phyloP scores from a whole-genome alignment of 2,329 filamentous ascomycete species.

The Microdochium bolleyi region DNA sequence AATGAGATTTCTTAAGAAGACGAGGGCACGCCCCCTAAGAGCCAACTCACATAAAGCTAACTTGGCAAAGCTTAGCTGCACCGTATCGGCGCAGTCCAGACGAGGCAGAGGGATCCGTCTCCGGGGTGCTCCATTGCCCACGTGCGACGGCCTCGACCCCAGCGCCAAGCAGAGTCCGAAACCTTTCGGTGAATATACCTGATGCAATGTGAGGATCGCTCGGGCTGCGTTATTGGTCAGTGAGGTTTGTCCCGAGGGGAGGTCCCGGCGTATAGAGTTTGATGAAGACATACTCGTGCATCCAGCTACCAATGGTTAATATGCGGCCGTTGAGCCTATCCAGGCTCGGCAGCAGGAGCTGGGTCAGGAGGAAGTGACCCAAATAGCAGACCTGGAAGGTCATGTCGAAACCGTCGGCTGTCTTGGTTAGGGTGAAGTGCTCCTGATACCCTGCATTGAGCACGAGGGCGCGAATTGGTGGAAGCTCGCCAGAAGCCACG shows the following conservation, averaged over 20 bases:
- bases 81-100: constrained; percentile 16
- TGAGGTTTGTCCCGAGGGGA: constrained; percentile 1
- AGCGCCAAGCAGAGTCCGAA: constrained; percentile 6
- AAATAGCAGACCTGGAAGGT: constrained; percentile 23
- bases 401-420: constrained; percentile 22
- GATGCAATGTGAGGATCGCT: constrained; percentile 4
- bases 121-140: constrained; percentile 9
- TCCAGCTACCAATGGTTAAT: constrained; percentile 20
- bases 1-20: not conserved
- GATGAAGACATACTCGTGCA: constrained; percentile 19
- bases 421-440: constrained; percentile 14
- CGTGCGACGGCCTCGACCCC: constrained; percentile 8
- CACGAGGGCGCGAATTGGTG: constrained; percentile 16
- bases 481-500: constrained; percentile 12
- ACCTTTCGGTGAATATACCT: constrained; percentile 7
- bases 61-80: constrained; percentile 12
- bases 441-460: constrained; percentile 16
- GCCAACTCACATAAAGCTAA: constrained; percentile 15
- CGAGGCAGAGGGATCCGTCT: not conserved
- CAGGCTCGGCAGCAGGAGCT: constrained; percentile 23
- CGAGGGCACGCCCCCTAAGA: not conserved
- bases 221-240: constrained; percentile 4
- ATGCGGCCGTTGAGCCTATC: constrained; percentile 20
- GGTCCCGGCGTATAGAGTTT: not conserved
- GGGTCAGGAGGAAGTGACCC: constrained; percentile 20